Evolutionary conservation across 73 alveolate species (phyloP).

Genomic region (Stentor coeruleus): DNA sequence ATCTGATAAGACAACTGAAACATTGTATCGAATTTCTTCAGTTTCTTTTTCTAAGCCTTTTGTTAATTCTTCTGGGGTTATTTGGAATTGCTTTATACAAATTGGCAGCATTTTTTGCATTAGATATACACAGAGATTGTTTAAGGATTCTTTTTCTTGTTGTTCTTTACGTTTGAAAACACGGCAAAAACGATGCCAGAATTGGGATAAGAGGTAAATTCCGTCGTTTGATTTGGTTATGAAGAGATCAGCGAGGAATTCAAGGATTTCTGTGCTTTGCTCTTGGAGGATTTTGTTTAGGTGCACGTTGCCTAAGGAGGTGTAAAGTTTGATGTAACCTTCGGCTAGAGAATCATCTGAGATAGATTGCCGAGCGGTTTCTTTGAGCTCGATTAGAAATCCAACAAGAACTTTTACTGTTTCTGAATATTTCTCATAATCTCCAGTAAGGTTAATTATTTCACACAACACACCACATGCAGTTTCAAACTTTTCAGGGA

Average conservation of each 20-base stretch:
- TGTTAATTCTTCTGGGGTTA: not conserved
- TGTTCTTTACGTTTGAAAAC: not conserved
- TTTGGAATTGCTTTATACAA: not conserved
- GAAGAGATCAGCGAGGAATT: not conserved
- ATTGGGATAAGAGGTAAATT: not conserved
- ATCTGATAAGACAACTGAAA: not conserved
- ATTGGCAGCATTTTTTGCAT: not conserved
- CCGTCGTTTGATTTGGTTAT: not conserved
- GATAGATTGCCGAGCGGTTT: not conserved
- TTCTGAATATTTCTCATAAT: not conserved
- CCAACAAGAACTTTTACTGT: not conserved
- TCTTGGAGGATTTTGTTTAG: not conserved
- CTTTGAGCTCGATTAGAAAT: not conserved
- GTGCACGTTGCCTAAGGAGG: not conserved
- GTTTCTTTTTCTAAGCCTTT: not conserved
- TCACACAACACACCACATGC: not conserved
- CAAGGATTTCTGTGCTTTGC: not conserved
- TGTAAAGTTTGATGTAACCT: constrained; percentile 11
- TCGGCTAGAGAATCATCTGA: not conserved
- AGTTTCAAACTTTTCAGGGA: not conserved
- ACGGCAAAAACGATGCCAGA: constrained; percentile 11
- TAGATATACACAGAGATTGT: not conserved
- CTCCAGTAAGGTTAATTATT: not conserved
- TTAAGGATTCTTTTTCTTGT: not conserved
- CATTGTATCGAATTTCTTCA: not conserved